Percentiles rank a stretch among this genome's conserved stretches.
phyloP scores from a whole-genome alignment of 192 early-diverging fungal species.

The Backusella morwellensis region DNA sequence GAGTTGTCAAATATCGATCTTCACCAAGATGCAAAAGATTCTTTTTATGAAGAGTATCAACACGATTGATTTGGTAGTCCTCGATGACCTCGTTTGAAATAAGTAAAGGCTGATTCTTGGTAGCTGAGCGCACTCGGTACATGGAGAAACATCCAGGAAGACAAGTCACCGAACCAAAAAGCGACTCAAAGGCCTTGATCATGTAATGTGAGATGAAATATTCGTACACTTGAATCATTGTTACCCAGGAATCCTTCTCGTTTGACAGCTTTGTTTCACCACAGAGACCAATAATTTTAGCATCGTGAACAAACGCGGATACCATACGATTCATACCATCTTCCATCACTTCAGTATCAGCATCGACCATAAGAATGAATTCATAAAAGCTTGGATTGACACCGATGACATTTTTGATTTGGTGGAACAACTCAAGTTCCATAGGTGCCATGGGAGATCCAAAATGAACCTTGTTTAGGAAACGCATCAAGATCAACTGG shows the following conservation, averaged over 20 bases:
- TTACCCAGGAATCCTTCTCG: constrained; percentile 90
- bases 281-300: constrained; percentile 91
- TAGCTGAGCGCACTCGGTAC: constrained; percentile 91
- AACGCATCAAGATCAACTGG: constrained; percentile 95
- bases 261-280: constrained; percentile 94
- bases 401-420: constrained; percentile 98
- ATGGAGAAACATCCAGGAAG: constrained; percentile 98
- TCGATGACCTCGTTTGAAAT: constrained; percentile 85
- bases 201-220: constrained; percentile 97
- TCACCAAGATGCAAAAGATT: constrained; percentile 97
- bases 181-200: constrained; percentile 94
- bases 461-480: constrained; percentile 97
- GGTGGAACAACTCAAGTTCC: constrained; percentile 96
- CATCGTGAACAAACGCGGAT: constrained; percentile 85
- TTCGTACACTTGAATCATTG: constrained; percentile 99
- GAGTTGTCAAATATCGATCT: constrained; percentile 92
- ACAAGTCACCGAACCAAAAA: constrained; percentile 96
- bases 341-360: constrained; percentile 87
- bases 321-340: constrained; percentile 92
- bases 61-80: constrained; percentile 91
- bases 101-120: constrained; percentile 86
- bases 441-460: constrained; percentile 90
- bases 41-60: constrained; percentile 98
- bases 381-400: constrained; percentile 95
- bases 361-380: constrained; percentile 95